A percentile compares a stretch with the other conserved stretches of the same genome.
Conservation (phyloP, 139 green algal genomes). For the Picochlorum costavermella region DNA sequence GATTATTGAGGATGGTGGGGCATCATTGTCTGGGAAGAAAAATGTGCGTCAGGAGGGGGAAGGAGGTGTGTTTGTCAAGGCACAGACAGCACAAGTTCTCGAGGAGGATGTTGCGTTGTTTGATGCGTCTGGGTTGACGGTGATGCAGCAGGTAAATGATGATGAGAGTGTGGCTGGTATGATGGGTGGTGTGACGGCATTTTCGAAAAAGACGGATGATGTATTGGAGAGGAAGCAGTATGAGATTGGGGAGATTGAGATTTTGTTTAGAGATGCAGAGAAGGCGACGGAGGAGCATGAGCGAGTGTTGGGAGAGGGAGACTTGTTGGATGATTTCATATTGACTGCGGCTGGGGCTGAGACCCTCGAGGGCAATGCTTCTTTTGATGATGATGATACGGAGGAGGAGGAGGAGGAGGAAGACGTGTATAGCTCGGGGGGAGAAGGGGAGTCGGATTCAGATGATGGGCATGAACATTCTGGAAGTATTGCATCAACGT, state of each 20-base stretch:
- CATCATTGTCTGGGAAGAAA: not conserved
- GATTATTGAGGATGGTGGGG: not conserved
- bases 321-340: constrained; percentile 69
- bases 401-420: not conserved
- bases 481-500: constrained; percentile 57
- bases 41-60: not conserved
- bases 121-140: constrained; percentile 31
- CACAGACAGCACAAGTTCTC: constrained; percentile 3
- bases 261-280: constrained; percentile 27
- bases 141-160: constrained; percentile 21
- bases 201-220: constrained; percentile 17
- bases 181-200: constrained; percentile 42
- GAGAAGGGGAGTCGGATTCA: constrained; percentile 1
- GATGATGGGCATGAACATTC: not conserved
- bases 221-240: constrained; percentile 3
- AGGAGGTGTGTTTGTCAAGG: constrained; percentile 31
- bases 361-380: not conserved
- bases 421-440: constrained; percentile 1
- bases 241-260: constrained; percentile 36
- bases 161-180: constrained; percentile 29
- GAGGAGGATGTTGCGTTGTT: constrained; percentile 35
- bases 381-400: constrained; percentile 1
- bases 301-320: constrained; percentile 27
- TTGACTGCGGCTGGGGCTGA: constrained; percentile 23
- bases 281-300: not conserved